These are phyloP conservation scores for Tetradesmus lagerheimii DNA, from an alignment of 139 green algal species.

Conservation along the genomic window DNA sequence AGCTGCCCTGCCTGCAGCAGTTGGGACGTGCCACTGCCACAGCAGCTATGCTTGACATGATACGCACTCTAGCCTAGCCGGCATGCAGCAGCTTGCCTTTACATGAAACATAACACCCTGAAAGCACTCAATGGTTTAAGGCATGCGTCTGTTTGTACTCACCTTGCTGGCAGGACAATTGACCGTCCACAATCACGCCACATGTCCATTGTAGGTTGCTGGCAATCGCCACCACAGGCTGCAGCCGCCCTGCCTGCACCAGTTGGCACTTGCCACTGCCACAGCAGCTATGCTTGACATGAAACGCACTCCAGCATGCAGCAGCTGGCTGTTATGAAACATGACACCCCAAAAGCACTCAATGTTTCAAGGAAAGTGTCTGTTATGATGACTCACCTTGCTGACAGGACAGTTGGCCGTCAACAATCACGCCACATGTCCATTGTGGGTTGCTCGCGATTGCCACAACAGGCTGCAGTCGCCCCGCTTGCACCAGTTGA, in stretches of 20 bases:
- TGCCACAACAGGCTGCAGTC: background rate
- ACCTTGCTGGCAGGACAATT: slow-evolving; percentile 11
- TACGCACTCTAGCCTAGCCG: too few relatives aligned
- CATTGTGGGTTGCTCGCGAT: background rate
- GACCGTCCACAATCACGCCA: slow-evolving; percentile 30
- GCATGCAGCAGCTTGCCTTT: background rate
- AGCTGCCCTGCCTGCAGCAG: background rate
- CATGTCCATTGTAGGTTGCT: background rate
- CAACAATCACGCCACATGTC: slow-evolving; percentile 33
- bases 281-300: too few relatives aligned
- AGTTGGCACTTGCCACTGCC: too few relatives aligned
- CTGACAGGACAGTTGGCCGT: slow-evolving; percentile 19
- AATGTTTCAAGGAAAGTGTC: too few relatives aligned
- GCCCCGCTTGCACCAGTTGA: background rate
- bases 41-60: too few relatives aligned
- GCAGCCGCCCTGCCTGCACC: background rate
- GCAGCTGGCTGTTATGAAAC: background rate
- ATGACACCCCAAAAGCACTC: too few relatives aligned
- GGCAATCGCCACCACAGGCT: background rate
- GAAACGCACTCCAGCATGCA: too few relatives aligned
- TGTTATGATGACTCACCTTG: background rate
- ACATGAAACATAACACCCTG: background rate
- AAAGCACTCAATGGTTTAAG: too few relatives aligned
- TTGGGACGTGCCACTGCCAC: too few relatives aligned
- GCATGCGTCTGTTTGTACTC: background rate